Conservation (phyloP, 805 yeast species). For the Zygotorulaspora danielsina region DNA sequence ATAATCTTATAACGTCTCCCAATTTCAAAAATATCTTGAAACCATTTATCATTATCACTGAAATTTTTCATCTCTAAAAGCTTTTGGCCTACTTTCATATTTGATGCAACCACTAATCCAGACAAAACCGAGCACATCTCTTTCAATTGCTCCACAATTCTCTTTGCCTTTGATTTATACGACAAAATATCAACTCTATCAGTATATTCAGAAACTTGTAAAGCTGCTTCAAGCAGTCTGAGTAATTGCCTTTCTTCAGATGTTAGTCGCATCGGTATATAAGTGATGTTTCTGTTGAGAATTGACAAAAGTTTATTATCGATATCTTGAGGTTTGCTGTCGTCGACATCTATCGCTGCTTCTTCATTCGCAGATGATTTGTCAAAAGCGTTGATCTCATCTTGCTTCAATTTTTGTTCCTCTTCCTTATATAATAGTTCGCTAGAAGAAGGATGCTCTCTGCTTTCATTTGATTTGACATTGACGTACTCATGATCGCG, state of each 20-base stretch:
- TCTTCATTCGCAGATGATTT: slow-evolving; percentile 23
- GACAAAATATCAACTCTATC: slow-evolving; percentile 70
- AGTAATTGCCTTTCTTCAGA: slow-evolving; percentile 65
- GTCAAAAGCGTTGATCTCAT: slow-evolving; percentile 15
- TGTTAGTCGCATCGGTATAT: slow-evolving; percentile 65
- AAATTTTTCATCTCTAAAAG: slow-evolving; percentile 64
- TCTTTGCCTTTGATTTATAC: slow-evolving; percentile 60
- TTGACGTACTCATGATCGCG: slow-evolving; percentile 41
- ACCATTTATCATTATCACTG: slow-evolving; percentile 68
- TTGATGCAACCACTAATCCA: slow-evolving; percentile 73
- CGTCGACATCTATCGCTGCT: slow-evolving; percentile 6
- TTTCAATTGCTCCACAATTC: slow-evolving; percentile 66
- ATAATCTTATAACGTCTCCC: slow-evolving; percentile 78
- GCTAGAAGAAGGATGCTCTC: slow-evolving; percentile 16
- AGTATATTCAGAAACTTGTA: slow-evolving; percentile 74
- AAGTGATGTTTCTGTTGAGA: slow-evolving; percentile 45
- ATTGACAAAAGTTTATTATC: slow-evolving; percentile 36
- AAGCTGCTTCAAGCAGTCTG: slow-evolving; percentile 66
- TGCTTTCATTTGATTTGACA: slow-evolving; percentile 19
- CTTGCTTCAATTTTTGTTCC: slow-evolving; percentile 11
- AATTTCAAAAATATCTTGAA: slow-evolving; percentile 63
- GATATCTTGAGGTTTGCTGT: slow-evolving; percentile 9
- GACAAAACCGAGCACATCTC: slow-evolving; percentile 77
- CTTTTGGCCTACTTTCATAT: slow-evolving; percentile 63
- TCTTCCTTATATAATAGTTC: slow-evolving; percentile 22